A percentile compares a stretch with the other conserved stretches of the same genome.
Evolutionary conservation across 345 rosid species (phyloP).

Genomic region (thale cress (Arabidopsis thaliana)): TAIR10.1 NC_003071.7:10785501-10786000

Average conservation of each 20-base stretch:
- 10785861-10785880: constrained; percentile 99
- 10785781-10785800: constrained; percentile 98
- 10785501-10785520: constrained; percentile 97
- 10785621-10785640: constrained; percentile 25
- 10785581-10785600: constrained; percentile 10
- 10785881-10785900: constrained; percentile 93
- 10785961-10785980: constrained; percentile 98
- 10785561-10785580: constrained; percentile 17
- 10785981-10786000: constrained; percentile 99
- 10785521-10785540: constrained; percentile 97
- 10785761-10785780: constrained; percentile 97
- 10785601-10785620: constrained; percentile 18
- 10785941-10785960: constrained; percentile 89
- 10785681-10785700: constrained; percentile 26
- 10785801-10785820: constrained; percentile 99
- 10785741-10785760: constrained; percentile 97
- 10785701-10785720: constrained; percentile 89
- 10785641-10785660: constrained; percentile 27
- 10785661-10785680: constrained; percentile 3
- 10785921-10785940: constrained; percentile 99
- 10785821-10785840: constrained; percentile 98
- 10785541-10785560: constrained; percentile 51
- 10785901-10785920: constrained; percentile 96
- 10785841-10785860: constrained; percentile 99
- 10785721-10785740: constrained; percentile 98